Evolutionary conservation across 441 rosid genomes (phyloP).

Genomic region (Populus hybrid): DNA sequence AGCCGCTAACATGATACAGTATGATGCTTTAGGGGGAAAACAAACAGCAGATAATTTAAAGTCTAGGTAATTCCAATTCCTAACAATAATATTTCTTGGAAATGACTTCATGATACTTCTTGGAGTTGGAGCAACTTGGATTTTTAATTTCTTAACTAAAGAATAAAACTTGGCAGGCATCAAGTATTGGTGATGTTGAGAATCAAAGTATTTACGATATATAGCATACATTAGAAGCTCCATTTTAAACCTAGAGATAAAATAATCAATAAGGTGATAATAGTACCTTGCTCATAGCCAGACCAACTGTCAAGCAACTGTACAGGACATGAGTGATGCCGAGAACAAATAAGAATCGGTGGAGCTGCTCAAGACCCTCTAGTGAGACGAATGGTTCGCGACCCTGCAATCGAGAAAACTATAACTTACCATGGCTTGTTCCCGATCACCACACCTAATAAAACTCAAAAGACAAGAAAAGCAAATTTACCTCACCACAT

Average conservation of each 20-base stretch:
- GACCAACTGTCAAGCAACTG: slow-evolving; percentile 85
- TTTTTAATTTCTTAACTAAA: not conserved
- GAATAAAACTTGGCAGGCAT: too few relatives aligned
- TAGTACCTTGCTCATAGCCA: slow-evolving; percentile 90
- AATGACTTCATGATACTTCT: not conserved
- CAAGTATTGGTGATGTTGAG: too few relatives aligned
- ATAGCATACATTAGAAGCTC: too few relatives aligned
- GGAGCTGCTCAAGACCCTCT: slow-evolving; percentile 88
- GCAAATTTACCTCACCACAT: slow-evolving; percentile 66
- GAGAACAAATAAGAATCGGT: slow-evolving; percentile 84
- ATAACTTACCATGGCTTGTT: slow-evolving; percentile 3
- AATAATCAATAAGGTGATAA: not conserved
- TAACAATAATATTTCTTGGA: not conserved
- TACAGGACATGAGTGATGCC: slow-evolving; percentile 90
- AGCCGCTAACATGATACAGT: too few relatives aligned
- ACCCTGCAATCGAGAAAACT: slow-evolving; percentile 52
- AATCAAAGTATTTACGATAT: too few relatives aligned
- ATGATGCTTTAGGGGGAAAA: too few relatives aligned
- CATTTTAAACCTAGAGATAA: too few relatives aligned
- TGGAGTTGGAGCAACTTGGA: not conserved
- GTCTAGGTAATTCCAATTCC: too few relatives aligned
- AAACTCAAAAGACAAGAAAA: not conserved
- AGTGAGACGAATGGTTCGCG: slow-evolving; percentile 87
- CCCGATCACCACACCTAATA: not conserved
- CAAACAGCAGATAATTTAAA: too few relatives aligned